phyloP scores from a whole-genome alignment of 805 yeast species.

The Yarrowia alimentaria region DNA sequence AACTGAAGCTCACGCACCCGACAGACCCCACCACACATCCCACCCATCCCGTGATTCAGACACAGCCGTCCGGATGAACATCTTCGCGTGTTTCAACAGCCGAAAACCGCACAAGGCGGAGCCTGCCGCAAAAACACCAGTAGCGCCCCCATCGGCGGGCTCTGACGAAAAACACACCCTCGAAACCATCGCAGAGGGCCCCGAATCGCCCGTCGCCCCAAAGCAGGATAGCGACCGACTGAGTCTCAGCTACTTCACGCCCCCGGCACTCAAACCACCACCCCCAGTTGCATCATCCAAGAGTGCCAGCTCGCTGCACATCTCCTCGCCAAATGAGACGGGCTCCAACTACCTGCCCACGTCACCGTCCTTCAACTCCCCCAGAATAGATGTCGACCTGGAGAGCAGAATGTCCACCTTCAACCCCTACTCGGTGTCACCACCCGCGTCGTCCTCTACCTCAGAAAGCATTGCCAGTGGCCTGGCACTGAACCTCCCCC shows the following conservation, averaged over 20 bases:
- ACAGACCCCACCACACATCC: too few species aligned
- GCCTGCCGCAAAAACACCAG: too few species aligned
- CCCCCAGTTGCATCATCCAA: slow-evolving; percentile 6
- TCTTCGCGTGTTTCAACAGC: slow-evolving; percentile 1
- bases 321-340: slow-evolving; percentile 12
- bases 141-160: slow-evolving; percentile 15
- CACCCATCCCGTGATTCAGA: too few species aligned
- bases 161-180: slow-evolving; percentile 10
- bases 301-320: too few species aligned
- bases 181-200: slow-evolving; percentile 16
- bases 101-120: background rate
- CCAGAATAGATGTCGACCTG: slow-evolving; percentile 17
- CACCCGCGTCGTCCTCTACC: background rate
- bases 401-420: slow-evolving; percentile 20
- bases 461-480: background rate
- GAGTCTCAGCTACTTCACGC: slow-evolving; percentile 7
- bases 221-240: too few species aligned
- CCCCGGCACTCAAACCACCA: slow-evolving; percentile 7
- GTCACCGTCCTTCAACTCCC: slow-evolving; percentile 13
- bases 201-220: slow-evolving; percentile 4
- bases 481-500: slow-evolving; percentile 1
- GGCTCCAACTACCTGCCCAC: slow-evolving; percentile 6
- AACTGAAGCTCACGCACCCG: too few species aligned
- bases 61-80: slow-evolving; percentile 7
- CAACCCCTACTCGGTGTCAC: slow-evolving; percentile 14